Base-by-base conservation (phyloP, 306 rosid genomes). In the Corylus americana region DNA sequence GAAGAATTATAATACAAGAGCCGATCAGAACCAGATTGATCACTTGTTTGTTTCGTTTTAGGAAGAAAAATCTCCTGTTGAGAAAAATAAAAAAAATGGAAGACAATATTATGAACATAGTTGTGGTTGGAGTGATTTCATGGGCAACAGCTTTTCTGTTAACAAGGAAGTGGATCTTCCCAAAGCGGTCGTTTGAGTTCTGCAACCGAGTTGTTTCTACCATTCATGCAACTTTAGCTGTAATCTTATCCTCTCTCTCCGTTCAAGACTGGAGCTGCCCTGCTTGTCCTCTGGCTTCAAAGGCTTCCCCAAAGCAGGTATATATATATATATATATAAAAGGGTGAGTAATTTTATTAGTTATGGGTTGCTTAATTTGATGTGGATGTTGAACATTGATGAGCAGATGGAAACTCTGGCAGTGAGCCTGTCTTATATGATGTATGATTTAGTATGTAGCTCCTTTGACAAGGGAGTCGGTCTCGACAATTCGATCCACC, bases 241-340 rank as follows among this genome's bases (percentile, higher is more conserved):
- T 94, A 1, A 82, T 90, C 4, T 73, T 92, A 42, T 90, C 97
- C 71, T 87, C 90, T 11, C 80, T 89, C 50, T 87, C 94, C 17
- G 89, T 94, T 42, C 20, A 88, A 81, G 87, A 89, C 80, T 91
- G 97, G 97, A 86, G 63, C 1, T 92, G 97, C 78, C 94, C 98
- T 25, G 77, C 88, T 57, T 92, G 94, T 71, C 88, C 92, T 78
- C 10, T 76, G 70, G 93, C 92, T 48, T 77, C 94, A 31, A 80
- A 71, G 1, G 87, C 97, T 74, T 91, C 97, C 20, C 83, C 75
- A 0, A 49, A 1, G 50, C 96, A 94, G 97, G 98, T 89, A 74
- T 42, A 42, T 5, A 42, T 42, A 1, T 42, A 5, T 4, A 5
- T 39, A 39, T 13, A 0, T 2, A 10, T 22, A 22, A 22, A 22